These are phyloP conservation scores for Oropetium thomaeum DNA, from an alignment of 176 grass and related monocot species.

Conservation along the genomic window DNA sequence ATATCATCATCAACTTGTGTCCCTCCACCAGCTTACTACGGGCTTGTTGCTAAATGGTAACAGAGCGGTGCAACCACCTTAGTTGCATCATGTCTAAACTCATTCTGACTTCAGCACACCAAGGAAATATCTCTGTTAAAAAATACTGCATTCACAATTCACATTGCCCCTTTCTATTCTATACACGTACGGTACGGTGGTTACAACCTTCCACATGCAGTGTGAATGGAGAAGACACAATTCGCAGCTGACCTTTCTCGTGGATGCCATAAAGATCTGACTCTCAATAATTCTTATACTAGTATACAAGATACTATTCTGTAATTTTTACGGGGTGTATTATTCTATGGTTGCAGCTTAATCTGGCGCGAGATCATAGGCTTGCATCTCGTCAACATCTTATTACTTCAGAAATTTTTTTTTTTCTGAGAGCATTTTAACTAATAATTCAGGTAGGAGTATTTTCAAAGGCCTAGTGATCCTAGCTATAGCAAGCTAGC, in stretches of 20 bases:
- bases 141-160: neutral
- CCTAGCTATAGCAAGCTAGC: too few relatives aligned
- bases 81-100: neutral
- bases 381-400: neutral
- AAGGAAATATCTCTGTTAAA: neutral
- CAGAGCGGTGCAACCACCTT: neutral
- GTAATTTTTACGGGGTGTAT: too few relatives aligned
- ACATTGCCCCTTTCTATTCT: neutral
- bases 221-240: conserved; percentile 6
- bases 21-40: too few relatives aligned
- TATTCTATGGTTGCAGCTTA: neutral
- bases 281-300: neutral
- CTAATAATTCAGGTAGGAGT: too few relatives aligned
- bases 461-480: too few relatives aligned
- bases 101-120: neutral
- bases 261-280: neutral
- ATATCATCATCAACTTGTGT: neutral
- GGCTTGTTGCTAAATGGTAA: too few relatives aligned
- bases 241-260: neutral
- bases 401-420: neutral
- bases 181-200: neutral
- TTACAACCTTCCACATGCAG: conserved; percentile 12
- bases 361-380: neutral
- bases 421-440: neutral
- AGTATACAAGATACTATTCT: too few relatives aligned